These are phyloP conservation scores for Leucogyrophana mollusca DNA, from an alignment of 768 basidiomycete genomes.

Conservation along the genomic window DNA sequence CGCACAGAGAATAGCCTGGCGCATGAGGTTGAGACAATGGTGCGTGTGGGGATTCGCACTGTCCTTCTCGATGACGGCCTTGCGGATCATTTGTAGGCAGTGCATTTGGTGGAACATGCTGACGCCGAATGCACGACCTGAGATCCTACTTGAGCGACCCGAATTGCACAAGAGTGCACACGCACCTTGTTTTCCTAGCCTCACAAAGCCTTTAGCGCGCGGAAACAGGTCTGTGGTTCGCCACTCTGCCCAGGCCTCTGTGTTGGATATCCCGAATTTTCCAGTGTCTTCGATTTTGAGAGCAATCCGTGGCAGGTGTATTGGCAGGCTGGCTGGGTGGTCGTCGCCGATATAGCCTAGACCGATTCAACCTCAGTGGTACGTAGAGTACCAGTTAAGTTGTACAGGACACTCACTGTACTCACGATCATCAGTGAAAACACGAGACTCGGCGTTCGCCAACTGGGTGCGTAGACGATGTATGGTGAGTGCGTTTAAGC, in stretches of 20 bases:
- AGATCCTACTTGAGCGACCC: neutral
- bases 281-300: constrained; percentile 14
- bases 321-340: constrained; percentile 10
- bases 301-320: constrained; percentile 9
- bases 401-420: constrained; percentile 5
- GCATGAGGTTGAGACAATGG: constrained; percentile 32
- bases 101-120: constrained; percentile 35
- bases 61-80: constrained; percentile 18
- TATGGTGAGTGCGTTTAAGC: too few relatives aligned
- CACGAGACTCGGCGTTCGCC: neutral
- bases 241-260: constrained; percentile 15
- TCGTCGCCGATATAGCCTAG: constrained; percentile 16
- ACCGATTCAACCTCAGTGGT: neutral
- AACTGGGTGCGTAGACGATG: too few relatives aligned
- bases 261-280: constrained; percentile 11
- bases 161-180: neutral
- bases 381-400: neutral
- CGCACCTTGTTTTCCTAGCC: constrained; percentile 13
- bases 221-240: constrained; percentile 15
- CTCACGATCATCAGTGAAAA: constrained; percentile 8
- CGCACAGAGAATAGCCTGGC: constrained; percentile 30
- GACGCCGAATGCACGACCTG: constrained; percentile 12
- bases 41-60: constrained; percentile 18
- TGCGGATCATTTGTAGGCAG: constrained; percentile 28
- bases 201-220: constrained; percentile 13